Evolutionary conservation across 768 basidiomycete species (phyloP), one percentile per base, ranked within the genome.

Genomic region (Pisolithus microcarpus): DNA sequence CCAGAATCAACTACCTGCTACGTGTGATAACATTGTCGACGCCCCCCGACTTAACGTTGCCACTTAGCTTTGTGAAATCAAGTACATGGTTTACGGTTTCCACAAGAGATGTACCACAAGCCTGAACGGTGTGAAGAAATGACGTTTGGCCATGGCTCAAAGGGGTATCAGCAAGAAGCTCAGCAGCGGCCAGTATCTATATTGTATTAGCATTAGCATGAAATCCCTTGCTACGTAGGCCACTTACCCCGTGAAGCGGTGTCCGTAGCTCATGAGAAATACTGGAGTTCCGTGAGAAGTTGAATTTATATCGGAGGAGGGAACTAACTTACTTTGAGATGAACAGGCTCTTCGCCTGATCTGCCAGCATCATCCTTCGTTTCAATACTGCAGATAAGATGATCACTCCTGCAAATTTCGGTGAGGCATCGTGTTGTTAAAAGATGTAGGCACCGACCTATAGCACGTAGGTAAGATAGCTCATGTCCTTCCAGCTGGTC

Each of bases 61-160:
- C 92, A 54, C 89, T 92, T 21, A 95, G 76, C 62, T 97, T 97
- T 28, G 92, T 95, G 62, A 94, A 97, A 65, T 97, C 94, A 24
- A 97, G 73, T 5, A 97, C 94, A 58, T 97, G 94, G 61, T 96
- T 96, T 45, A 97, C 92, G 0, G 93, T 95, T 71, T 97, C 94
- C 38, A 94, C 90, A 1, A 97, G 77, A 1, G 91, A 91, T n/a
- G 87, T 94, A 13, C 92, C 93, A 61, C 93, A 96, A 6, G 91
- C 92, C 65, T 93, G 88, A 1, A 96, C 89, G 0, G 94, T 96
- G 62, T 92, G 87, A 46, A 96, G 70, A 72, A 92, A 95, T 0
- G 92, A 91, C 9, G 72, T 64, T 65, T 97, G 94, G 11, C 83
- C 82, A 43, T 87, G 82, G 60, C 82, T 86, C 30, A 97, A 71